Evolutionary conservation across 306 rosid species (phyloP).

Genomic region (Luffa aegyptiaca): DNA sequence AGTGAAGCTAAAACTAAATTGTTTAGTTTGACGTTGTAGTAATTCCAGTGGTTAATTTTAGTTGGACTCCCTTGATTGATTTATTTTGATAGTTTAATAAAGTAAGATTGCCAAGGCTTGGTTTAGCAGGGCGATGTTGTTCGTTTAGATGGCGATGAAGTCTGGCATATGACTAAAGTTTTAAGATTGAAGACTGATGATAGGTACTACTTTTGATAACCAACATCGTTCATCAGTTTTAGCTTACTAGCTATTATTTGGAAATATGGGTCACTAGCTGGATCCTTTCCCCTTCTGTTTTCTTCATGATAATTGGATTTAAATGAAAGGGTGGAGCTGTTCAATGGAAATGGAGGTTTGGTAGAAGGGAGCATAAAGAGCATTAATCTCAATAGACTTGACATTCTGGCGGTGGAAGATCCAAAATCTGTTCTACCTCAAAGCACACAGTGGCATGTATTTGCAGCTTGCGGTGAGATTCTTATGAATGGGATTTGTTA

Average conservation of each 20-base stretch:
- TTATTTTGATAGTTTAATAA: background rate
- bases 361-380: constrained; percentile 65
- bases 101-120: background rate
- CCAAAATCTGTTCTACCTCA: constrained; percentile 47
- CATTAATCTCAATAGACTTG: constrained; percentile 46
- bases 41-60: background rate
- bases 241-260: background rate
- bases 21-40: background rate
- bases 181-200: constrained; percentile 60
- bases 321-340: constrained; percentile 79
- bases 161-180: constrained; percentile 91
- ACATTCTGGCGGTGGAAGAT: constrained; percentile 65
- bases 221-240: background rate
- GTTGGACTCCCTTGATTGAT: background rate
- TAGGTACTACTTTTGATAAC: constrained; percentile 34
- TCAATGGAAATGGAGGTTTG: constrained; percentile 81
- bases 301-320: background rate
- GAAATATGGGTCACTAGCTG: background rate
- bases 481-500: background rate
- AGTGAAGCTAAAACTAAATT: background rate
- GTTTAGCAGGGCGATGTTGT: constrained; percentile 53
- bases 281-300: background rate
- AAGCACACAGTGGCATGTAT: constrained; percentile 58
- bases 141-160: constrained; percentile 72
- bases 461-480: constrained; percentile 67